These are phyloP conservation scores for Trichoderma citrinoviride DNA, from an alignment of 2,329 filamentous ascomycete species.

Conservation along the genomic window DNA sequence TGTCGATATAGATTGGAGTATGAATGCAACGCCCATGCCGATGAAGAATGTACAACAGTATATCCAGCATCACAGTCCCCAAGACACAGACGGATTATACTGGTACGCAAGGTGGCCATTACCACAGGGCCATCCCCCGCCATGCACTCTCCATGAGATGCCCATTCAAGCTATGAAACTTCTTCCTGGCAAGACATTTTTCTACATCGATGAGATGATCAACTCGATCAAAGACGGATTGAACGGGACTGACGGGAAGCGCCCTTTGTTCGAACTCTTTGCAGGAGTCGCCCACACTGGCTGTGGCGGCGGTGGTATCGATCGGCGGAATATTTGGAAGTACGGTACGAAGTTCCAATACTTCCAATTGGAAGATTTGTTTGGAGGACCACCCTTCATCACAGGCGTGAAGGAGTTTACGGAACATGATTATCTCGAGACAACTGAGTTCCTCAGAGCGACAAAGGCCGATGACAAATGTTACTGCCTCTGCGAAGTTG, in stretches of 20 bases:
- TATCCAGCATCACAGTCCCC: neutral
- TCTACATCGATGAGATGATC: conserved; percentile 61
- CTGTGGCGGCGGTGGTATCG: conserved; percentile 52
- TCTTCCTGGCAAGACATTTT: conserved; percentile 49
- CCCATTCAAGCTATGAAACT: neutral
- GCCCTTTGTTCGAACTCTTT: conserved; percentile 46
- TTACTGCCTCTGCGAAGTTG: conserved; percentile 34
- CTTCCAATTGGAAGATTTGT: conserved; percentile 64
- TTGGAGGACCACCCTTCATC: conserved; percentile 54
- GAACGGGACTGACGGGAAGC: conserved; percentile 11
- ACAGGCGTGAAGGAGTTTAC: conserved; percentile 30
- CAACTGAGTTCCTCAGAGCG: conserved; percentile 26
- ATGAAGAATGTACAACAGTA: neutral
- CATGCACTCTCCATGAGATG: neutral
- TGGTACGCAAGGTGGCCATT: neutral
- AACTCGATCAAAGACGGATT: conserved; percentile 37
- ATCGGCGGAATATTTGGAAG: too few relatives aligned
- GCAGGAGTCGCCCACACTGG: conserved; percentile 58
- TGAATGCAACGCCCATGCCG: too few relatives aligned
- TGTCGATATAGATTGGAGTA: too few relatives aligned
- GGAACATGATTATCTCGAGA: conserved; percentile 27
- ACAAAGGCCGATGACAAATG: conserved; percentile 29
- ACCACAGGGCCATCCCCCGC: neutral
- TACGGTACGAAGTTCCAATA: conserved; percentile 51
- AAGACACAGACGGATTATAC: neutral